A percentile compares a stretch with the other conserved stretches of the same genome.
These are phyloP conservation scores for Cyanodermella asteris DNA, from an alignment of 2,329 filamentous ascomycete species.

Conservation along the genomic window DNA sequence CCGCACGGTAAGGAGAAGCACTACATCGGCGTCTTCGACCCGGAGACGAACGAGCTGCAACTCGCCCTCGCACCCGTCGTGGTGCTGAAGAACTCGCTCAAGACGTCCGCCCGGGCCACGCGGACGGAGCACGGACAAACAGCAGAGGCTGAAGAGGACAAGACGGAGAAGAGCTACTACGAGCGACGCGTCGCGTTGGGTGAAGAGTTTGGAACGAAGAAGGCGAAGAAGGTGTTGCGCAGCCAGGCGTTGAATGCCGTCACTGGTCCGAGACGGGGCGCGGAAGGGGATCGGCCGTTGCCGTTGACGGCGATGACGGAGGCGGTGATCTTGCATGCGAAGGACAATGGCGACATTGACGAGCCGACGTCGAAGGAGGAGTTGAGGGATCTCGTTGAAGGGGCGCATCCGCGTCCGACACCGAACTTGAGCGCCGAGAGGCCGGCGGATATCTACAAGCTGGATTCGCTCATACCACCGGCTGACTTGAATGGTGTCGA, in stretches of 20 bases:
- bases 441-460: constrained; percentile 23
- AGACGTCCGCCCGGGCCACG: constrained; percentile 10
- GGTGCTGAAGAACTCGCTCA: constrained; percentile 28
- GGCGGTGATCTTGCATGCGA: constrained; percentile 12
- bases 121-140: constrained; percentile 12
- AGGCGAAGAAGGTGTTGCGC: constrained; percentile 25
- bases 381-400: constrained; percentile 21
- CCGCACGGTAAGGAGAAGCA: constrained; percentile 29
- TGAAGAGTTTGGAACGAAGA: constrained; percentile 27
- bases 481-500: constrained; percentile 15
- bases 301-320: constrained; percentile 5
- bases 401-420: constrained; percentile 22
- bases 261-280: constrained; percentile 16
- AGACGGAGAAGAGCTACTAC: constrained; percentile 11
- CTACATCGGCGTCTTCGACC: constrained; percentile 39
- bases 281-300: constrained; percentile 4
- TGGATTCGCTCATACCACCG: constrained; percentile 20
- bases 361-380: constrained; percentile 6
- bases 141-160: constrained; percentile 7
- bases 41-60: constrained; percentile 28
- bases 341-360: constrained; percentile 13
- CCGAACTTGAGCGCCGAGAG: constrained; percentile 21
- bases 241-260: constrained; percentile 26
- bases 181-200: constrained; percentile 19
- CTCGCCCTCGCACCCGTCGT: constrained; percentile 32